Evolutionary conservation across 1,284 basidiomycete genomes (phyloP).

Genomic region (Macrocybe sp.): DNA sequence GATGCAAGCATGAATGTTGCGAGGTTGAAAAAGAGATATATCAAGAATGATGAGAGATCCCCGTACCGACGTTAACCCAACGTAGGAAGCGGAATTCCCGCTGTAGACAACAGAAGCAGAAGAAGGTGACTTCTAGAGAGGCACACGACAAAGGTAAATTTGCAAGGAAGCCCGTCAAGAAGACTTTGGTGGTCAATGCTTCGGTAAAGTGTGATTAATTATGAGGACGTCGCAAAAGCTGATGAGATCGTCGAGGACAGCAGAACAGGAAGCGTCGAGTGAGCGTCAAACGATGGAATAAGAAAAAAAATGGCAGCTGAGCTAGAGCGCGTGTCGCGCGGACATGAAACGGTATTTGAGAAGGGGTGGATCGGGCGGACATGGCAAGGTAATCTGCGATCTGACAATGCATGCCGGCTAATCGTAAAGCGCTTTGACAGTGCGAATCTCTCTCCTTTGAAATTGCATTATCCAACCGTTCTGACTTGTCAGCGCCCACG

Average conservation of each 20-base stretch:
- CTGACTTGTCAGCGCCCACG: too few relatives aligned
- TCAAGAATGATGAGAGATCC: conserved; percentile 22
- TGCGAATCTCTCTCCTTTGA: too few relatives aligned
- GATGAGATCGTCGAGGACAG: conserved; percentile 9
- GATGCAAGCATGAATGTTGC: conserved; percentile 15
- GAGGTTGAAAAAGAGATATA: conserved; percentile 9
- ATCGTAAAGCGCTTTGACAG: too few relatives aligned
- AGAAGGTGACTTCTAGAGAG: conserved; percentile 6
- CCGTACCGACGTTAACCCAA: conserved; percentile 15
- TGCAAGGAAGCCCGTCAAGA: conserved; percentile 1
- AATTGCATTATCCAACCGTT: too few relatives aligned
- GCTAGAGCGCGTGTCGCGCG: too few relatives aligned
- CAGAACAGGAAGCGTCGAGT: neutral
- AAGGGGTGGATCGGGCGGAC: neutral
- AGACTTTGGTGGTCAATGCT: conserved; percentile 5
- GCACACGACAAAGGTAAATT: conserved; percentile 5
- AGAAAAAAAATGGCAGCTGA: neutral
- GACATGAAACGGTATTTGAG: neutral
- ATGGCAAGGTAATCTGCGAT: neutral
- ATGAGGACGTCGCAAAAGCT: conserved; percentile 18
- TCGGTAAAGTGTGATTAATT: conserved; percentile 14
- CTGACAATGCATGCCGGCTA: too few relatives aligned
- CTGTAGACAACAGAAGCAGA: neutral
- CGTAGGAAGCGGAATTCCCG: conserved; percentile 2
- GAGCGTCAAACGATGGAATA: neutral